Conservation (phyloP, 1,284 basidiomycete genomes). For the Amylostereum areolatum region DNA sequence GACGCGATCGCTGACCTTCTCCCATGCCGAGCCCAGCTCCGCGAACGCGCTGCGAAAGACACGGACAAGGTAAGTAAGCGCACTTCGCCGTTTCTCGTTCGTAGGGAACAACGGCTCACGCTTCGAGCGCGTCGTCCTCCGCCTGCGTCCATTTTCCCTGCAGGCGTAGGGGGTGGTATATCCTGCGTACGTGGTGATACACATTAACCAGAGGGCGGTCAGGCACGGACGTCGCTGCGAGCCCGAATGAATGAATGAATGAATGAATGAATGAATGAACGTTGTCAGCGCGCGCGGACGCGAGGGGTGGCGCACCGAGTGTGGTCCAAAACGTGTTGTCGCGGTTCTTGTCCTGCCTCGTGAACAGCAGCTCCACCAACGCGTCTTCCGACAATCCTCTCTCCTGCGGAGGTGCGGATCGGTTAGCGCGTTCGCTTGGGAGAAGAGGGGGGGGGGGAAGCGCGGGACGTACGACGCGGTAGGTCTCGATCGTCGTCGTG, state of each 20-base stretch:
- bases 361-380: background rate
- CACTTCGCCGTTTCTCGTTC: background rate
- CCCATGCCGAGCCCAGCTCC: slow-evolving; percentile 73
- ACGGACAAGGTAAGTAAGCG: background rate
- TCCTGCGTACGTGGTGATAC: slow-evolving; percentile 72
- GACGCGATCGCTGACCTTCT: slow-evolving; percentile 61
- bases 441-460: background rate
- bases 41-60: slow-evolving; percentile 47
- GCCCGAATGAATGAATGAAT: background rate
- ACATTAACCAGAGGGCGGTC: slow-evolving; percentile 74
- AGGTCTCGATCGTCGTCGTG: slow-evolving; percentile 55
- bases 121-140: slow-evolving; percentile 61
- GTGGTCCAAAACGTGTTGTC: background rate
- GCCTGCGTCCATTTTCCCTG: slow-evolving; percentile 66
- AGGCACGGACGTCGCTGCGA: slow-evolving; percentile 57
- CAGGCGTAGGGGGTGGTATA: slow-evolving; percentile 57
- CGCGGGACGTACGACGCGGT: slow-evolving; percentile 44
- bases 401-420: background rate
- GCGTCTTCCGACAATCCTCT: background rate
- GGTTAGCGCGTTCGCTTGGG: background rate
- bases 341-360: background rate
- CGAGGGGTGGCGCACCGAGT: background rate
- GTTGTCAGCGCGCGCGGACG: background rate
- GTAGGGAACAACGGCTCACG: slow-evolving; percentile 35
- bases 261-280: background rate